Evolutionary conservation across 2,329 filamentous ascomycete genomes (phyloP).

Genomic region (Lachnellula subtilissima): DNA sequence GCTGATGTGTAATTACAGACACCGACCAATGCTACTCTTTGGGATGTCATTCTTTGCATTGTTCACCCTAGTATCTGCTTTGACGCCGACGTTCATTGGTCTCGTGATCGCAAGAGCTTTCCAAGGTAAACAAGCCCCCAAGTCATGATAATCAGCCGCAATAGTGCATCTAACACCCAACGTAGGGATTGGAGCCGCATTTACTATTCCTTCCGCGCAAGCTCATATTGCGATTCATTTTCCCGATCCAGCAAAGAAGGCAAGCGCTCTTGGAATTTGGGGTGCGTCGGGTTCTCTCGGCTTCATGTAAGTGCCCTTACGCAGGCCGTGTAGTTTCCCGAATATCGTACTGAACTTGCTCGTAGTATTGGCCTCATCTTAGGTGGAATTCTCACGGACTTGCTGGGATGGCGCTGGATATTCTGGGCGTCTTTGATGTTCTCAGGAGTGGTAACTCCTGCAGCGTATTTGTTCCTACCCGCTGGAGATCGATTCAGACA

Average conservation of each 20-base stretch:
- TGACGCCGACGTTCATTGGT: conserved; percentile 1
- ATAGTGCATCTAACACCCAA: background rate
- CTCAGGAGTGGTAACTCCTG: conserved; percentile 38
- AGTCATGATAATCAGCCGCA: background rate
- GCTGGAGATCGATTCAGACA: conserved; percentile 13
- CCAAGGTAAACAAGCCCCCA: background rate
- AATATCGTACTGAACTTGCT: conserved; percentile 29
- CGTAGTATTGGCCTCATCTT: conserved; percentile 36
- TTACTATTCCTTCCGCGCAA: conserved; percentile 3
- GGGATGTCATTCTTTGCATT: conserved; percentile 4
- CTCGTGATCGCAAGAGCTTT: conserved; percentile 4
- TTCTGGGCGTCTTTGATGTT: conserved; percentile 44
- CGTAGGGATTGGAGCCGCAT: conserved; percentile 2
- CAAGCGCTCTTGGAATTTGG: conserved; percentile 1
- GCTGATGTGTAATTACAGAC: background rate
- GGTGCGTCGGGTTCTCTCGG: background rate
- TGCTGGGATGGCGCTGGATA: conserved; percentile 47
- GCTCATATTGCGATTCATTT: conserved; percentile 3
- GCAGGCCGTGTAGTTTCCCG: background rate
- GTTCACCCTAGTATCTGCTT: conserved; percentile 4
- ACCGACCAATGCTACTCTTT: conserved; percentile 3
- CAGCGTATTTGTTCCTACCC: conserved; percentile 40
- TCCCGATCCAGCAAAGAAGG: background rate
- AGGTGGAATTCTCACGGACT: conserved; percentile 43
- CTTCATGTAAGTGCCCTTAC: conserved; percentile 1